Conservation (phyloP, 1,284 basidiomycete species). For the Cystobasidiaceae sp. region DNA sequence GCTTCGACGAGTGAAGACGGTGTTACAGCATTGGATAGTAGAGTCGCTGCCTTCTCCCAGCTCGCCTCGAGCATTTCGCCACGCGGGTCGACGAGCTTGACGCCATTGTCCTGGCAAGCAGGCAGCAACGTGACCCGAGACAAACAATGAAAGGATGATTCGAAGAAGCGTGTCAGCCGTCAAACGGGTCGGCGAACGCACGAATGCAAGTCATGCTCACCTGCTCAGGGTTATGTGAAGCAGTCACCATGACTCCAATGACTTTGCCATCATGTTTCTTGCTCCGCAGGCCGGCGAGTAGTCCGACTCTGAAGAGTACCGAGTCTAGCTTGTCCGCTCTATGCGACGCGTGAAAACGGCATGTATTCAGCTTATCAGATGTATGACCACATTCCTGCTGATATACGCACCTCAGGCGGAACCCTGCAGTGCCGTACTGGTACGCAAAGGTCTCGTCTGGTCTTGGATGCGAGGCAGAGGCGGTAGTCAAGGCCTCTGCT, state of each 20-base stretch:
- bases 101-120: slow-evolving; percentile 79
- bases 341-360: not conserved
- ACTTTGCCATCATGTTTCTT: slow-evolving; percentile 82
- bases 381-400: too few relatives aligned
- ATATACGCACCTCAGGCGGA: slow-evolving; percentile 41
- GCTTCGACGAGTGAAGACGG: slow-evolving; percentile 66
- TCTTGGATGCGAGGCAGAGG: slow-evolving; percentile 15
- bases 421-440: slow-evolving; percentile 43
- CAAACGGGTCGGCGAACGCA: too few relatives aligned
- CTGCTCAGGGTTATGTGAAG: slow-evolving; percentile 94
- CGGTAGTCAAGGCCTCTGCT: slow-evolving; percentile 3
- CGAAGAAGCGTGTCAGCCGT: too few relatives aligned
- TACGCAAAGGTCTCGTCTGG: slow-evolving; percentile 36
- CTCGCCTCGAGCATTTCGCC: slow-evolving; percentile 98
- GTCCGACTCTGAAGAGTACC: slow-evolving; percentile 85
- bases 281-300: slow-evolving; percentile 84
- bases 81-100: slow-evolving; percentile 93
- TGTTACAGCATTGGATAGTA: slow-evolving; percentile 78
- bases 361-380: not conserved
- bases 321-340: slow-evolving; percentile 81
- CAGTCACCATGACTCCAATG: slow-evolving; percentile 98
- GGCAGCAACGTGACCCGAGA: too few relatives aligned
- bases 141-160: too few relatives aligned
- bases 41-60: slow-evolving; percentile 88
- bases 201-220: slow-evolving; percentile 56